phyloP scores from a whole-genome alignment of 371 early-diverging fungal genomes.

The Edhazardia aedis region DNA sequence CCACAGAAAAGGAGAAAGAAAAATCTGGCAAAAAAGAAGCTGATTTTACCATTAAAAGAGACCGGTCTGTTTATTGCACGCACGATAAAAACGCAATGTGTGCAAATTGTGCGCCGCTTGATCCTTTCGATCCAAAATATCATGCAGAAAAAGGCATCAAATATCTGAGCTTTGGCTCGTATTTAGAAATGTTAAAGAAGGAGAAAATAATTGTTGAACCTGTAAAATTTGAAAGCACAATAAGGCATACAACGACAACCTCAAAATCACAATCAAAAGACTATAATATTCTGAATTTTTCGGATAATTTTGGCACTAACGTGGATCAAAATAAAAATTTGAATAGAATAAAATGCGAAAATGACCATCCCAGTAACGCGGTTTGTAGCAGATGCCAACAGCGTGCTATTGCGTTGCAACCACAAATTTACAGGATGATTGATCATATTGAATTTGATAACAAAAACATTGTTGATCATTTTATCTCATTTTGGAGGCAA shows the following conservation, averaged over 20 bases:
- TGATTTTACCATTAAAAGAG: too few species aligned
- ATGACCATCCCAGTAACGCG: slow-evolving; percentile 20
- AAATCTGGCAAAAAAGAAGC: too few species aligned
- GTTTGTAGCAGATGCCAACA: slow-evolving; percentile 37
- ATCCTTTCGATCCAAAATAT: slow-evolving; percentile 29
- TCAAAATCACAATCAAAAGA: slow-evolving; percentile 13
- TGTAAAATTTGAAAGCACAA: too few species aligned
- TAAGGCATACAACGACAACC: too few species aligned
- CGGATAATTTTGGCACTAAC: too few species aligned
- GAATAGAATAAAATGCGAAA: too few species aligned
- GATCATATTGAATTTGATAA: slow-evolving; percentile 45
- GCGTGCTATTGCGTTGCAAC: slow-evolving; percentile 23
- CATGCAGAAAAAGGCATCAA: slow-evolving; percentile 30
- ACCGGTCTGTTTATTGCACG: too few species aligned
- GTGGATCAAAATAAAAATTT: too few species aligned
- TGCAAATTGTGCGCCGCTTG: slow-evolving; percentile 38
- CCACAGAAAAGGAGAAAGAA: too few species aligned
- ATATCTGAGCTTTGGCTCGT: slow-evolving; percentile 36
- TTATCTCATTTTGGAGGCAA: slow-evolving; percentile 24
- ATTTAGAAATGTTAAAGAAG: slow-evolving; percentile 26
- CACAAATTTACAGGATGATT: slow-evolving; percentile 35
- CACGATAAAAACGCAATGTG: slow-evolving; percentile 42
- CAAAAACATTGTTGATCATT: slow-evolving; percentile 23
- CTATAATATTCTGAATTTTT: too few species aligned
- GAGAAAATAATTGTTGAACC: slow-evolving; percentile 15